phyloP scores from a whole-genome alignment of 2,329 filamentous ascomycete genomes.

The Fusarium heterosporum region DNA sequence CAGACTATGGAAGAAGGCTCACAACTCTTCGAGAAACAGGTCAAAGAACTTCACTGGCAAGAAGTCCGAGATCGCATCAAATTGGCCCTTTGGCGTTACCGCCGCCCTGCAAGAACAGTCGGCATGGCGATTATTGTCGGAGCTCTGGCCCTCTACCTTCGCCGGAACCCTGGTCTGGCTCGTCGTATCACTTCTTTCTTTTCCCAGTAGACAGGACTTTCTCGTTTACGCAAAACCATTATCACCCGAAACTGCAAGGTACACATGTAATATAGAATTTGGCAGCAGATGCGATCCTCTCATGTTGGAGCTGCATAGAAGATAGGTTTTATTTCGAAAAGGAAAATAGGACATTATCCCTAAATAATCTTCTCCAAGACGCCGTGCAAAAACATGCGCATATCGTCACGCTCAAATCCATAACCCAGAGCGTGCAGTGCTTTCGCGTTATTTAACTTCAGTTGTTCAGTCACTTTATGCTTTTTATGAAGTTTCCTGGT shows the following conservation, averaged over 20 bases:
- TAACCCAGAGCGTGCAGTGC: conserved; percentile 13
- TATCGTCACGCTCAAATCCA: conserved; percentile 30
- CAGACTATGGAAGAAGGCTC: conserved; percentile 76
- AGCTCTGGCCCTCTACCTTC: conserved; percentile 74
- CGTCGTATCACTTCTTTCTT: conserved; percentile 47
- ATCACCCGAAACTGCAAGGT: neutral
- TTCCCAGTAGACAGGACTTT: conserved; percentile 26
- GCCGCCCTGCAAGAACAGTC: conserved; percentile 70
- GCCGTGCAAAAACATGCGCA: conserved; percentile 42
- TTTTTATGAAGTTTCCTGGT: conserved; percentile 58
- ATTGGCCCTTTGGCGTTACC: conserved; percentile 69
- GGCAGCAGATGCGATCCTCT: conserved; percentile 1
- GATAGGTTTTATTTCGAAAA: conserved; percentile 10
- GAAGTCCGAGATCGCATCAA: conserved; percentile 59
- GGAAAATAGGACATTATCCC: conserved; percentile 28
- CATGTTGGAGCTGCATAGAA: conserved; percentile 18
- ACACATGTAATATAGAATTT: conserved; percentile 17
- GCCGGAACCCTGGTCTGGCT: conserved; percentile 57
- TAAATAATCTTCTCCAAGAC: conserved; percentile 38
- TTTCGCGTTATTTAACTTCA: conserved; percentile 8
- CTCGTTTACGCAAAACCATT: neutral
- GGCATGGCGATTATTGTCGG: conserved; percentile 76
- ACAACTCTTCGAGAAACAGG: conserved; percentile 76
- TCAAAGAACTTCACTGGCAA: conserved; percentile 74
- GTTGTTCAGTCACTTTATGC: neutral